Evolutionary conservation across 2,329 filamentous ascomycete species (phyloP), one percentile per base, ranked within the genome.

Genomic region (Colletotrichum trifolii): DNA sequence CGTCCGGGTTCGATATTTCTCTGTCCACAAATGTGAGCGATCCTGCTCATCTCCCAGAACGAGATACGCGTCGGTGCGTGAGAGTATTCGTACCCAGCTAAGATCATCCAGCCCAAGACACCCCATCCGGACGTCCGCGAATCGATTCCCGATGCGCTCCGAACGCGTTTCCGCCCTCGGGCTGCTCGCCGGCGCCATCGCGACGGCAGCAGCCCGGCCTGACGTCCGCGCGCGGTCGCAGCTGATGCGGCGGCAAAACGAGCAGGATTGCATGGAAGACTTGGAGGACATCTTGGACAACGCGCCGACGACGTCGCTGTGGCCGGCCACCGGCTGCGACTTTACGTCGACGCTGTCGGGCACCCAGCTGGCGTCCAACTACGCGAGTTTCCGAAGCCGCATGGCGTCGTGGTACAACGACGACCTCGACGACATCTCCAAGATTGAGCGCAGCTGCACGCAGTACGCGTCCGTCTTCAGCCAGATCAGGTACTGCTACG

Each of bases 371-470:
- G 52, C 58, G 9, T 38, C 47, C 5, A 66, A n/a, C 36, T 66
- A 66, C 6, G 58, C 63, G 0, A 42, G 58, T 1, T 66, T 35
- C 47, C 42, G 63, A 25, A 66, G 35, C 38, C 59, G 53, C 2
- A 63, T 66, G 63, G 47, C 63, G 15, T 66, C 63, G 2, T 66
- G 63, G 63, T 66, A 66, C 58, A 39, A 11, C 3, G 49, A 63
- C n/a, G 63, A 66, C 6, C 42, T 57, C 7, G 63, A 66, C 2
- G 63, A 66, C 35, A 66, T 66, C 2, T 56, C 63, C 8, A 66
- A 53, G 36, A n/a, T 66, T 5, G 58, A 62, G 17, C 39, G 45
- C 35, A 66, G 63, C 58, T 66, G 63, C 47, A 66, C 63, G 0
- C 63, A 66, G 25, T 66, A 66, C 3, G 40, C 39, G 0, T 66